phyloP scores from a whole-genome alignment of 1,139 yeast species.

The Lodderomyces oxycetoniae region DNA sequence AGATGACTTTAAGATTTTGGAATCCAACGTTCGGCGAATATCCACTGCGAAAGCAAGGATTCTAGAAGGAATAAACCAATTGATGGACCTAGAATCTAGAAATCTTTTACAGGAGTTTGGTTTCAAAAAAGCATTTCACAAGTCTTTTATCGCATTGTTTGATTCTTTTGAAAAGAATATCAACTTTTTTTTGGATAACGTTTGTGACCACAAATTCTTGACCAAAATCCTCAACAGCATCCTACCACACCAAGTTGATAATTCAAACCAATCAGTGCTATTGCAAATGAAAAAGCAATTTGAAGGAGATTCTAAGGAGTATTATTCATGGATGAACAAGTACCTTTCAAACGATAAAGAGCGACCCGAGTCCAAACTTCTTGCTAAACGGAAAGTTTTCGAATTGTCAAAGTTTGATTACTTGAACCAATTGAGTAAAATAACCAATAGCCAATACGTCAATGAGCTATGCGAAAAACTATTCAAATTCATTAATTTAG shows the following conservation, averaged over 20 bases:
- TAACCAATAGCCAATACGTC: conserved; percentile 48
- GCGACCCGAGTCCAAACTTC: conserved; percentile 57
- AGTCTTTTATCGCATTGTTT: conserved; percentile 21
- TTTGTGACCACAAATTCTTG: conserved; percentile 26
- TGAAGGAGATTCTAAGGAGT: conserved; percentile 70
- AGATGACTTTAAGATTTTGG: conserved; percentile 33
- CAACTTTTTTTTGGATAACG: conserved; percentile 26
- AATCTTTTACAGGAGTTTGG: conserved; percentile 20
- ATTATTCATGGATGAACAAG: conserved; percentile 69
- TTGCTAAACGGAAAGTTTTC: conserved; percentile 55
- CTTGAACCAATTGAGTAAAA: conserved; percentile 56
- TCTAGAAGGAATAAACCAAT: conserved; percentile 20
- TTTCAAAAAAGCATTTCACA: conserved; percentile 21
- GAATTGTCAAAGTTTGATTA: conserved; percentile 72
- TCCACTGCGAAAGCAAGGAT: conserved; percentile 19
- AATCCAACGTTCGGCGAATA: conserved; percentile 21
- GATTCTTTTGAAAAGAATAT: conserved; percentile 33
- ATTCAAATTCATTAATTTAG: conserved; percentile 32
- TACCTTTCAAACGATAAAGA: conserved; percentile 63
- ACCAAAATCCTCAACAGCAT: conserved; percentile 12
- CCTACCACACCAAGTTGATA: conserved; percentile 6
- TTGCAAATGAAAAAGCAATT: conserved; percentile 45
- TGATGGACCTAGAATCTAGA: conserved; percentile 22
- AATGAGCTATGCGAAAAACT: conserved; percentile 39
- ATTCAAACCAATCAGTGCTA: conserved; percentile 16